Percentiles rank a stretch among this genome's conserved stretches.
Evolutionary conservation across 495 filamentous ascomycete genomes (phyloP).

Genomic region (Friedmanniomyces simplex): DNA sequence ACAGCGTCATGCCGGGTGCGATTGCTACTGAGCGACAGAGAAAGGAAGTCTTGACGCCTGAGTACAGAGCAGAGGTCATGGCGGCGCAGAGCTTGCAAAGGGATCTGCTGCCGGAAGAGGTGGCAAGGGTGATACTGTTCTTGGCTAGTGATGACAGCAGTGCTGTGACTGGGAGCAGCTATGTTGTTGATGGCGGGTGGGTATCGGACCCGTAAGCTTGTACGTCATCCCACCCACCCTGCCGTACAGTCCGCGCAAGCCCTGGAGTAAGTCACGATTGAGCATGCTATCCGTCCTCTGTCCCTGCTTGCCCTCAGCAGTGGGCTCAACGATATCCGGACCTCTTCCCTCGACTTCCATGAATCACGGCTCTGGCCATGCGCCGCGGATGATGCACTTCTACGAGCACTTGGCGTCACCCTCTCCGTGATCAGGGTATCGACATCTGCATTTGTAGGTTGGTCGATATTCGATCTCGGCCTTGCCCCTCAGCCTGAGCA

Average conservation of each 20-base stretch:
- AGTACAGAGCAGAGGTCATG: slow-evolving; percentile 35
- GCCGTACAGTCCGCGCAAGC: background rate
- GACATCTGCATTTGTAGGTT: background rate
- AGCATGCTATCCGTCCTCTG: too few species aligned
- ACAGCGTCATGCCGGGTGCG: slow-evolving; percentile 28
- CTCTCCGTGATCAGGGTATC: background rate
- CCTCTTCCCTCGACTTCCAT: too few species aligned
- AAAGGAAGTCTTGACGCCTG: slow-evolving; percentile 34
- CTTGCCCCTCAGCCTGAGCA: background rate
- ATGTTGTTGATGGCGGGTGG: slow-evolving; percentile 19
- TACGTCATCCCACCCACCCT: background rate
- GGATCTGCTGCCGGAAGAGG: slow-evolving; percentile 31
- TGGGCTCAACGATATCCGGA: too few species aligned
- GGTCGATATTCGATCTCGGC: background rate
- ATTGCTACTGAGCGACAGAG: slow-evolving; percentile 32
- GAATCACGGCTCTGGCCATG: too few species aligned
- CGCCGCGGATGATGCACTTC: too few species aligned
- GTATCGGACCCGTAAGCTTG: too few species aligned
- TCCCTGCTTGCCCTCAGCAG: too few species aligned
- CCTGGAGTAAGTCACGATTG: background rate
- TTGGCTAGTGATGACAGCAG: slow-evolving; percentile 17
- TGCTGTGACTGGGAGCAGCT: slow-evolving; percentile 10
- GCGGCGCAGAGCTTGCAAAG: slow-evolving; percentile 34
- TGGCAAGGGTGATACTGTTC: slow-evolving; percentile 14
- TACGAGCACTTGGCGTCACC: background rate